phyloP scores from a whole-genome alignment of 148 eudicot genomes.

The Amaranthus palmeri region DNA sequence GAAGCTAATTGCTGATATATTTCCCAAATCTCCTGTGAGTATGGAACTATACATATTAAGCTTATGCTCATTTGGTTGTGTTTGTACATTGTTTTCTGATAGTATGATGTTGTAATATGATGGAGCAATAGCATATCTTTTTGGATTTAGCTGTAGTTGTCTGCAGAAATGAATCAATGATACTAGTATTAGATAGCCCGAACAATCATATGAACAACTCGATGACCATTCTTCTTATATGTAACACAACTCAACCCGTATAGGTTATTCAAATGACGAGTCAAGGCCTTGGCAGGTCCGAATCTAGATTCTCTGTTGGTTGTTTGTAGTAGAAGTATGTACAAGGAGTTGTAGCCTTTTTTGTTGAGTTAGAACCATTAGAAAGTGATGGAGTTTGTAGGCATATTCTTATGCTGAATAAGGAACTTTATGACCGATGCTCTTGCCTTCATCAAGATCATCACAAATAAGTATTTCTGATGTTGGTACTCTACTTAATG shows the following conservation, averaged over 20 bases:
- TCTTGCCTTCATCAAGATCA: no score
- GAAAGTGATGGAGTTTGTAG: conserved; percentile 1
- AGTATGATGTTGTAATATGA: neutral
- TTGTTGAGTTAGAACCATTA: neutral
- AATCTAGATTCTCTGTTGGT: no score
- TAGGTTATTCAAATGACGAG: no score
- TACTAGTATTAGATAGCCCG: no score
- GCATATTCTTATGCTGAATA: neutral
- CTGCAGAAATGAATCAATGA: no score
- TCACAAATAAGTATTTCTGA: neutral
- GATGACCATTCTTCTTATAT: no score
- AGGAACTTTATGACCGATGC: neutral
- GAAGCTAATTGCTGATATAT: conserved; percentile 81
- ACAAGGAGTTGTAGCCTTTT: neutral
- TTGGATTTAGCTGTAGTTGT: neutral
- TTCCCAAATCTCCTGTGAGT: conserved; percentile 89
- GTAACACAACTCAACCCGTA: no score
- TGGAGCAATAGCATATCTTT: neutral
- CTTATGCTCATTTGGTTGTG: neutral
- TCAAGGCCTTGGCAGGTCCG: no score
- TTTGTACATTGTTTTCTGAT: neutral
- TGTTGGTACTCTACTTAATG: neutral
- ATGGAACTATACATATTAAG: neutral
- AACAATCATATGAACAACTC: no score
- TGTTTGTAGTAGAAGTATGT: no score